These are phyloP conservation scores for Epichloe baconii DNA, from an alignment of 2,329 filamentous ascomycete species.

Conservation along the genomic window DNA sequence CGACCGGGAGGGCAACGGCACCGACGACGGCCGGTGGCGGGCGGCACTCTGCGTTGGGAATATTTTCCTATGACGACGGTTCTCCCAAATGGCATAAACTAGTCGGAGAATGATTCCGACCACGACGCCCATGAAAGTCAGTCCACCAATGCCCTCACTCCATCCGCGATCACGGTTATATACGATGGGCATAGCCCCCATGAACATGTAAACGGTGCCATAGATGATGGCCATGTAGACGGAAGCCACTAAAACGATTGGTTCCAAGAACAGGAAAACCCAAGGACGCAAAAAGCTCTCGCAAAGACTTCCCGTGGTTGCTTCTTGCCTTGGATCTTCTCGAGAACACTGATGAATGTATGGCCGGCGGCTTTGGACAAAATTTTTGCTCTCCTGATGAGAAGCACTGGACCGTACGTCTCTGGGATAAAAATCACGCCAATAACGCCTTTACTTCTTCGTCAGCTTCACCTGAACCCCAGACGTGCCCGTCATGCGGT, in stretches of 20 bases:
- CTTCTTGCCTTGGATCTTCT: no score
- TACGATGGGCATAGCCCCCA: constrained; percentile 38
- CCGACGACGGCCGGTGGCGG: constrained; percentile 43
- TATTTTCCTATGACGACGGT: constrained; percentile 30
- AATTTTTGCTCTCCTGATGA: no score
- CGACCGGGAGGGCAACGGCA: constrained; percentile 37
- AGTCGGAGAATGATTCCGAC: constrained; percentile 44
- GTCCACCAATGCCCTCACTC: constrained; percentile 35
- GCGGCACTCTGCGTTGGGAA: constrained; percentile 40
- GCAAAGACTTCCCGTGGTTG: no score
- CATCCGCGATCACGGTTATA: constrained; percentile 40
- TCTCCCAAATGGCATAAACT: constrained; percentile 31
- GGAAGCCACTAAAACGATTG: constrained; percentile 45
- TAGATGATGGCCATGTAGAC: constrained; percentile 44
- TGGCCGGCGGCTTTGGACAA: no score
- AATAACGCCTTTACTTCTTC: no score
- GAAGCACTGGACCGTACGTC: no score
- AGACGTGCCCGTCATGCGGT: no score
- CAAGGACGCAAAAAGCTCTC: background rate
- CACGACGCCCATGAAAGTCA: constrained; percentile 46
- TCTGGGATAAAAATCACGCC: no score
- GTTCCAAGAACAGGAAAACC: constrained; percentile 37
- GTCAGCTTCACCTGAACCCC: no score
- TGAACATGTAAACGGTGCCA: constrained; percentile 34
- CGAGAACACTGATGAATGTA: no score